phyloP scores from a whole-genome alignment of 106 monocot genomes.

The Vanilla planifolia region DNA sequence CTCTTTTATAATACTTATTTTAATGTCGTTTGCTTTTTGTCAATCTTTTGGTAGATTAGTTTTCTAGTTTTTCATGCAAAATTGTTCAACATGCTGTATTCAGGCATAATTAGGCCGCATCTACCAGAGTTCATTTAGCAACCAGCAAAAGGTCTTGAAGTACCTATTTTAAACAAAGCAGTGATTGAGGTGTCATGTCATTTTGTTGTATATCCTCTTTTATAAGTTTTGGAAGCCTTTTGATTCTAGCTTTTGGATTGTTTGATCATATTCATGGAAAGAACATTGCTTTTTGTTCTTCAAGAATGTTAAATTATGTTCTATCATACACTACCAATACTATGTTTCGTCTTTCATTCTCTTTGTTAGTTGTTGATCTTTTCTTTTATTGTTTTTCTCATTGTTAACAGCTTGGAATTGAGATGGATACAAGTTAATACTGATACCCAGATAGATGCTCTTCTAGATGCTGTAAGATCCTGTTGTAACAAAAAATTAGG shows the following conservation, averaged over 20 bases:
- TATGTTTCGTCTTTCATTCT: neutral
- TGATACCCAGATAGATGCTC: constrained; percentile 84
- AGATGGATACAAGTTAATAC: constrained; percentile 88
- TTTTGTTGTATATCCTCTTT: neutral
- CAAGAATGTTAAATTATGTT: neutral
- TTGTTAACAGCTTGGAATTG: constrained; percentile 63
- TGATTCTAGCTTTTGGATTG: neutral
- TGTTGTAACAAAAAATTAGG: constrained; percentile 14
- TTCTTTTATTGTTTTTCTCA: neutral
- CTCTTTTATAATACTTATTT: too few relatives aligned
- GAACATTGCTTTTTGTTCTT: neutral
- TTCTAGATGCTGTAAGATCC: constrained; percentile 69
- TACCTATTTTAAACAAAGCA: neutral
- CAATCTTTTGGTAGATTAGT: too few relatives aligned
- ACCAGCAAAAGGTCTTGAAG: too few relatives aligned
- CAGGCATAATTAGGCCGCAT: too few relatives aligned
- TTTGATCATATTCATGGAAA: neutral
- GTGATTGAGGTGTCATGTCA: neutral
- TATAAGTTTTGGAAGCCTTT: too few relatives aligned
- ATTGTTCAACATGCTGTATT: too few relatives aligned
- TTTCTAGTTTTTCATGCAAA: too few relatives aligned
- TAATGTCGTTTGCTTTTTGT: too few relatives aligned
- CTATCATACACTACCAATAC: neutral
- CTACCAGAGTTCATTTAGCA: neutral
- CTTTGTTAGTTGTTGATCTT: neutral